Conservation (phyloP, 306 rosid species). For the Acacia acuminata region DNA sequence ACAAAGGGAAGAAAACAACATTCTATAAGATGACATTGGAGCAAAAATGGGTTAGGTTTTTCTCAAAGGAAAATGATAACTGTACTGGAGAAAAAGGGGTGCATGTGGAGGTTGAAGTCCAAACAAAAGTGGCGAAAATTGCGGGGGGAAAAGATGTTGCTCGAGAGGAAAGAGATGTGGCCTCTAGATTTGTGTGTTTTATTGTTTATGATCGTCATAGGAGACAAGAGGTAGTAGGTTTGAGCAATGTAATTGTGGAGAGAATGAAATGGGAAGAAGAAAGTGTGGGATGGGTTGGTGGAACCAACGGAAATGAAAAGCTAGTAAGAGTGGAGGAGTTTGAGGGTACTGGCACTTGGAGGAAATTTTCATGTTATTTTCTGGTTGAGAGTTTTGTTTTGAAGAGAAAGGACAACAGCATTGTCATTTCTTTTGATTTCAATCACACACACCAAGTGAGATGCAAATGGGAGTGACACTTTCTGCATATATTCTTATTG, state of each 20-base stretch:
- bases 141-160: constrained; percentile 22
- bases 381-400: constrained; percentile 56
- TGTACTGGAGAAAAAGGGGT: too few relatives aligned
- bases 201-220: constrained; percentile 33
- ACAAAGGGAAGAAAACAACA: too few relatives aligned
- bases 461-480: constrained; percentile 53
- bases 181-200: constrained; percentile 28
- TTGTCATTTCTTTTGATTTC: constrained; percentile 47
- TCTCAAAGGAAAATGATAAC: too few relatives aligned
- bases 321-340: constrained; percentile 41
- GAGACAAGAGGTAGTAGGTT: constrained; percentile 31
- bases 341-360: constrained; percentile 41
- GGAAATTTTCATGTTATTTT: constrained; percentile 49
- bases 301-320: neutral
- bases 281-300: constrained; percentile 28
- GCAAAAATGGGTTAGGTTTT: too few relatives aligned
- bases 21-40: too few relatives aligned
- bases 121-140: constrained; percentile 29
- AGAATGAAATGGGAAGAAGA: constrained; percentile 46
- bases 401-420: constrained; percentile 45
- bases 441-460: constrained; percentile 55
- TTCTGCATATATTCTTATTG: neutral
- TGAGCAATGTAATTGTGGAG: constrained; percentile 43
- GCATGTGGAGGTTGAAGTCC: too few relatives aligned
- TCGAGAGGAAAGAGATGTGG: neutral